A percentile compares a stretch with the other conserved stretches of the same genome.
These are phyloP conservation scores for Crithidia acanthocephali DNA, from an alignment of 208 protist species.

Conservation along the genomic window DNA sequence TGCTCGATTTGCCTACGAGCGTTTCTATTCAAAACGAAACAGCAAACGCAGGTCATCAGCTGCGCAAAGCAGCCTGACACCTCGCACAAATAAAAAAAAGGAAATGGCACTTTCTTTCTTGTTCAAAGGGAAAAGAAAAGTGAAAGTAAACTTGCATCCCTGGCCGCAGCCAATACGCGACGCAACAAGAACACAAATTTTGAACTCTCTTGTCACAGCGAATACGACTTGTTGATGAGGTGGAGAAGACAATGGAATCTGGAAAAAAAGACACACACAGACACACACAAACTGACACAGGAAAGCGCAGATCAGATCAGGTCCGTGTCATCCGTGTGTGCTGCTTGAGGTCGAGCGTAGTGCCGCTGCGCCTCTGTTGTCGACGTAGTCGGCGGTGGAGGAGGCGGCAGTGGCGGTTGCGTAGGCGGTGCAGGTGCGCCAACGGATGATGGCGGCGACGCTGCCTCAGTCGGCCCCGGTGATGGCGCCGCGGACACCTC, in stretches of 20 bases:
- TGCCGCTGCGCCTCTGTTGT: neutral
- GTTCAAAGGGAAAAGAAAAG: neutral
- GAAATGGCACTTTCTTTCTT: neutral
- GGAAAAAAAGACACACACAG: no score
- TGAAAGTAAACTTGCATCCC: no score
- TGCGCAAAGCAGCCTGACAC: no score
- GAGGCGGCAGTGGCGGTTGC: neutral
- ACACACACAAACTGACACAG: no score
- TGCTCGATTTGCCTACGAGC: no score
- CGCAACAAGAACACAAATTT: no score
- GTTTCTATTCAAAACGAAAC: no score
- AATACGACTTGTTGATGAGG: no score
- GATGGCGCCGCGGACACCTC: neutral
- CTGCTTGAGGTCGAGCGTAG: neutral
- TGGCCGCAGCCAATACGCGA: neutral
- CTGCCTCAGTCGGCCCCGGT: neutral
- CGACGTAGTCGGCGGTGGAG: neutral
- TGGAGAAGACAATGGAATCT: no score
- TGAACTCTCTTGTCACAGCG: no score
- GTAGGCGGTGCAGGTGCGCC: neutral
- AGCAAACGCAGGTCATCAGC: no score
- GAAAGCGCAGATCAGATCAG: slow-evolving; percentile 7
- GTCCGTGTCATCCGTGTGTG: slow-evolving; percentile 13
- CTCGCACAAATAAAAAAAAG: no score
- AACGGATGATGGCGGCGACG: neutral